Evolutionary conservation across 768 basidiomycete species (phyloP).

Genomic region (Pleurotus cornucopiae): DNA sequence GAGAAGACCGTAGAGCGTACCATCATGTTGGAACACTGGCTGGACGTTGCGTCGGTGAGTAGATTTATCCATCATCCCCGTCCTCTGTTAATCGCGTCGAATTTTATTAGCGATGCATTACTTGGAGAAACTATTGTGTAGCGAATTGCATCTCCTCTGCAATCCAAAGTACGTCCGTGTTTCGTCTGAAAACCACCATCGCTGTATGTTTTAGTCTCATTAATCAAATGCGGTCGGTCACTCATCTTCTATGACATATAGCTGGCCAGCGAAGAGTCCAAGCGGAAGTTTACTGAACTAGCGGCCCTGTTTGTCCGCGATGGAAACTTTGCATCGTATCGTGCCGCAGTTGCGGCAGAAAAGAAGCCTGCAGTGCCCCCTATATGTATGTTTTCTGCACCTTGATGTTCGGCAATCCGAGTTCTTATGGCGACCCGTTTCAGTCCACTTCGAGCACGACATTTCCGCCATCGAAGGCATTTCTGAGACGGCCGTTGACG

Average conservation of each 20-base stretch:
- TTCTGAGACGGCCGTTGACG: background rate
- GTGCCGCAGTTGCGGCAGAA: conserved; percentile 19
- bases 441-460: background rate
- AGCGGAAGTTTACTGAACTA: conserved; percentile 25
- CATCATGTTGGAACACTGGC: conserved; percentile 34
- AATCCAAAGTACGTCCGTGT: conserved; percentile 34
- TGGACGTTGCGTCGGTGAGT: conserved; percentile 40
- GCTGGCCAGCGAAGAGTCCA: conserved; percentile 19
- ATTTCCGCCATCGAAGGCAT: background rate
- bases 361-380: conserved; percentile 28
- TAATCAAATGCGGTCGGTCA: background rate
- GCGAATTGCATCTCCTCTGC: conserved; percentile 38
- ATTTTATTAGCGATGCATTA: conserved; percentile 34
- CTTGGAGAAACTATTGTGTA: conserved; percentile 40
- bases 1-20: conserved; percentile 17
- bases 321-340: conserved; percentile 23
- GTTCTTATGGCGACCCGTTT: background rate
- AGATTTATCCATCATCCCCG: background rate
- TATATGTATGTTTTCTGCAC: conserved; percentile 18
- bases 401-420: background rate
- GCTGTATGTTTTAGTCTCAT: conserved; percentile 20
- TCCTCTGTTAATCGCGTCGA: background rate
- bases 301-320: conserved; percentile 24
- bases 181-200: conserved; percentile 30
- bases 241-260: conserved; percentile 9